phyloP scores from a whole-genome alignment of 345 rosid genomes.

The Citrus sp. region DNA sequence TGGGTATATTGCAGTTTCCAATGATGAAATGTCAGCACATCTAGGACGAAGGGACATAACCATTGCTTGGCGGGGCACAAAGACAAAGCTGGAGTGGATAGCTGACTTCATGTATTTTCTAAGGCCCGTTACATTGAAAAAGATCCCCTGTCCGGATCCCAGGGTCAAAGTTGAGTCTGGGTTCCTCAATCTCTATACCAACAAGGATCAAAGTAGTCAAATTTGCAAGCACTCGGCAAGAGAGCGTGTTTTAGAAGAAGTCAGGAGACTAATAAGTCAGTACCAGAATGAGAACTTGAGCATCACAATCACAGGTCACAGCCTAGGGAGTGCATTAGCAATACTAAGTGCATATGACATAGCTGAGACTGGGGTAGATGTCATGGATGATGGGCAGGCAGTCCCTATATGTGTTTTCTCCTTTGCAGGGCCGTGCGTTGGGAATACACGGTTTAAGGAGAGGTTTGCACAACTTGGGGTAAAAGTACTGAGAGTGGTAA shows the following conservation, averaged over 20 bases:
- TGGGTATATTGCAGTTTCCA: conserved; percentile 25
- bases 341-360: conserved; percentile 25
- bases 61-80: conserved; percentile 28
- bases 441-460: conserved; percentile 22
- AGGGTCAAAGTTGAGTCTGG: conserved; percentile 23
- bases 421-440: conserved; percentile 29
- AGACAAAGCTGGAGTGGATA: conserved; percentile 26
- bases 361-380: conserved; percentile 15
- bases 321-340: conserved; percentile 28
- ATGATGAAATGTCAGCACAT: conserved; percentile 15
- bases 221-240: conserved; percentile 15
- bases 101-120: conserved; percentile 21
- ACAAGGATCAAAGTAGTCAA: background rate
- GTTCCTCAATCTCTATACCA: conserved; percentile 26
- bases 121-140: conserved; percentile 4
- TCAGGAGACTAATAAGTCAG: background rate
- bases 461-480: conserved; percentile 18
- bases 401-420: conserved; percentile 19
- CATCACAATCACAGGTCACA: conserved; percentile 31
- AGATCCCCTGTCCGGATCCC: conserved; percentile 16
- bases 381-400: conserved; percentile 1
- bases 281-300: conserved; percentile 21
- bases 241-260: conserved; percentile 22
- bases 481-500: conserved; percentile 25
- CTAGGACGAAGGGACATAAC: conserved; percentile 25